phyloP scores from a whole-genome alignment of 305 asterid genomes.

The Withania somnifera region DNA sequence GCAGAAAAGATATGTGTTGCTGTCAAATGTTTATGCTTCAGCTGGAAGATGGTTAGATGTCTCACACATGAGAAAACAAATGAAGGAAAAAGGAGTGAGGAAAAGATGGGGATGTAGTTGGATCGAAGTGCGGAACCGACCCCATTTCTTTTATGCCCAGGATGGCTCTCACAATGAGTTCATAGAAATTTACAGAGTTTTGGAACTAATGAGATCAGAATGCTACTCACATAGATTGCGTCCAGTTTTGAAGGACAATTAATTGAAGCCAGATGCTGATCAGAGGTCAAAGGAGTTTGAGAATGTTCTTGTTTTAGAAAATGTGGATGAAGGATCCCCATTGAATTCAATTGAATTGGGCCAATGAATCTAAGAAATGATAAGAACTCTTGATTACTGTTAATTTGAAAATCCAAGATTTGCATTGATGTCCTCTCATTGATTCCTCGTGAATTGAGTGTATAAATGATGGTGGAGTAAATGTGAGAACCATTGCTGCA shows the following conservation, averaged over 20 bases:
- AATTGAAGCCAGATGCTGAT: neutral
- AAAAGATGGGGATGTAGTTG: conserved; percentile 66
- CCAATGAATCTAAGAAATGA: neutral
- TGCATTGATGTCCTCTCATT: neutral
- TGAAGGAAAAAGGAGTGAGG: conserved; percentile 56
- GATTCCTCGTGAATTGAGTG: neutral
- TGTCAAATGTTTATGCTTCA: conserved; percentile 63
- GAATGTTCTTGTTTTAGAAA: neutral
- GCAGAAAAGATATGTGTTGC: conserved; percentile 41
- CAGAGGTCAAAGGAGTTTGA: neutral
- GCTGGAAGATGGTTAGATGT: conserved; percentile 68
- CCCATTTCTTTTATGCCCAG: conserved; percentile 50
- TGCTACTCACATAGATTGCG: conserved; percentile 1
- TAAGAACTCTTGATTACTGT: neutral
- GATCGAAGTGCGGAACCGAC: conserved; percentile 50
- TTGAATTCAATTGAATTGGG: neutral
- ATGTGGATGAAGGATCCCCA: neutral
- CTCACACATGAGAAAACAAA: conserved; percentile 36
- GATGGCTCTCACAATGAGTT: conserved; percentile 36
- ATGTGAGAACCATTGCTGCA: neutral
- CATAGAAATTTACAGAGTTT: conserved; percentile 25
- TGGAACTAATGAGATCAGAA: conserved; percentile 44
- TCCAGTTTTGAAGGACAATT: neutral
- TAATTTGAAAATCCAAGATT: neutral
- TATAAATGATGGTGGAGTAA: neutral